A percentile compares a stretch with the other conserved stretches of the same genome.
Conservation (phyloP, 2,329 filamentous ascomycete genomes). For the Pseudogymnoascus sp. region DNA sequence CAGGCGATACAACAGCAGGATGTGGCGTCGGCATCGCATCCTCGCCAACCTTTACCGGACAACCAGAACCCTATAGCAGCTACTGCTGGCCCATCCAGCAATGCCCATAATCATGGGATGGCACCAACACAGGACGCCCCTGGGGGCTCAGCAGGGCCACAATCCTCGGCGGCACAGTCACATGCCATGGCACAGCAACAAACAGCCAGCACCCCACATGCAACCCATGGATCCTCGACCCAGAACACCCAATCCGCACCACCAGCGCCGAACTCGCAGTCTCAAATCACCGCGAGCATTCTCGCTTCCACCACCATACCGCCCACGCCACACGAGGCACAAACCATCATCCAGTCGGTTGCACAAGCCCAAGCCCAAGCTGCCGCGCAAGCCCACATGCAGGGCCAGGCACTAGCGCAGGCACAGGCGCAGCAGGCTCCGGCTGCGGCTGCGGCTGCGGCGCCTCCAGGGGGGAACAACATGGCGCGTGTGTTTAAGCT, state of each 20-base stretch:
- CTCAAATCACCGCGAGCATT: neutral
- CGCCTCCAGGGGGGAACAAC: conserved; percentile 26
- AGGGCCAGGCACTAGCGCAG: conserved; percentile 20
- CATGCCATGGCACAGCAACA: neutral
- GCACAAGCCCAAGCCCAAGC: neutral
- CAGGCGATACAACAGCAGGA: neutral
- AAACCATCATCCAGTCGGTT: neutral
- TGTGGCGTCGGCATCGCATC: neutral
- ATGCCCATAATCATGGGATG: neutral
- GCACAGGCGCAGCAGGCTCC: too few species aligned
- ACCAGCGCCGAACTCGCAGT: neutral
- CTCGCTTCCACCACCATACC: neutral
- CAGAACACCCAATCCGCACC: neutral
- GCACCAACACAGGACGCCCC: neutral
- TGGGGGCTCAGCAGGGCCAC: neutral
- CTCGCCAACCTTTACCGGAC: neutral
- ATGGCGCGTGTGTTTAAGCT: conserved; percentile 79
- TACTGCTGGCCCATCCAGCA: neutral
- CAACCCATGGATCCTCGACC: neutral
- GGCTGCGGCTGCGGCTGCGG: conserved; percentile 8
- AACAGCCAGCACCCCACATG: neutral
- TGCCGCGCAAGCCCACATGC: neutral
- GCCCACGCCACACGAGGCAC: neutral
- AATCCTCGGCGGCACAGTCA: neutral
- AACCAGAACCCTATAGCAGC: neutral